A percentile compares a stretch with the other conserved stretches of the same genome.
Conservation (phyloP, 306 rosid genomes). For the Quillaja saponaria region DNA sequence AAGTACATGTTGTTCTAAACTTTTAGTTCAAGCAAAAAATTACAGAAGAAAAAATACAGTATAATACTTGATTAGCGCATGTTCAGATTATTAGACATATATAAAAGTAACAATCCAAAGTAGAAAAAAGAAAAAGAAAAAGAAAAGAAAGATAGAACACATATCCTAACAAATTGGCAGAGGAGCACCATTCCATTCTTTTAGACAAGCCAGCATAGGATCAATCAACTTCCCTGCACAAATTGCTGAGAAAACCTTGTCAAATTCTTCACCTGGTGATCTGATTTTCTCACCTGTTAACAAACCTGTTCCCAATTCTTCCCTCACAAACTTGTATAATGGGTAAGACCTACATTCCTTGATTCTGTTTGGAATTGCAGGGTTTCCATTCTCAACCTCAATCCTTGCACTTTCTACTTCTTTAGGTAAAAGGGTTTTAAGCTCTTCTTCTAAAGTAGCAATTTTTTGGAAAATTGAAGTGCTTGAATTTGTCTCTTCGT, state of each 20-base stretch:
- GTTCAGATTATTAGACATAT: conserved; percentile 13
- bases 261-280: conserved; percentile 91
- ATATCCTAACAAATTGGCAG: conserved; percentile 60
- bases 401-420: conserved; percentile 64
- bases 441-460: conserved; percentile 70
- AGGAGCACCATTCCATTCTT: conserved; percentile 93
- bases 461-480: conserved; percentile 83
- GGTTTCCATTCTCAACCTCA: conserved; percentile 63
- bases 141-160: not conserved
- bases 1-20: not conserved
- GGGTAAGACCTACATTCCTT: conserved; percentile 85
- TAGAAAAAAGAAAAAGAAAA: not conserved
- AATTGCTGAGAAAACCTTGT: conserved; percentile 74
- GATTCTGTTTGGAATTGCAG: conserved; percentile 55
- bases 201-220: conserved; percentile 70
- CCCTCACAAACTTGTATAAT: conserved; percentile 72
- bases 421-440: conserved; percentile 60
- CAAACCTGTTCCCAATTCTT: conserved; percentile 58
- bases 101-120: not conserved
- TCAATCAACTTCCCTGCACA: conserved; percentile 70
- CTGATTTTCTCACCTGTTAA: conserved; percentile 72
- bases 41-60: not conserved
- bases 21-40: not conserved
- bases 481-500: conserved; percentile 46
- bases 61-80: conserved; percentile 1